Evolutionary conservation across 164 flowering plant genomes (phyloP).

Genomic region (Protea cynaroides): DNA sequence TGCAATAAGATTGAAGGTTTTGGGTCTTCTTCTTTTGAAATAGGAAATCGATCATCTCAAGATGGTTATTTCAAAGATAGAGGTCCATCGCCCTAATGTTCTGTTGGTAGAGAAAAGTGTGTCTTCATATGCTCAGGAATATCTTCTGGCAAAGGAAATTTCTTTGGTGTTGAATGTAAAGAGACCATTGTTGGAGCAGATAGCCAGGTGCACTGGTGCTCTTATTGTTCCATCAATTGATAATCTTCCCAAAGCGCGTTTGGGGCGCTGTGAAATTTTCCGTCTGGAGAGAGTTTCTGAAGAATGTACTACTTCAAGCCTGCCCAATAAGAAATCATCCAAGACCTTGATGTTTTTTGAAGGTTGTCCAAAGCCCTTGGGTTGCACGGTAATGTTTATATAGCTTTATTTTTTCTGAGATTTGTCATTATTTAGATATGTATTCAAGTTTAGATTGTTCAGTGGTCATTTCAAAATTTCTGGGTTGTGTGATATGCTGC

Average conservation of each 20-base stretch:
- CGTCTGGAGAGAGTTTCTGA: slow-evolving; percentile 65
- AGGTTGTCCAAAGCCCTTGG: slow-evolving; percentile 92
- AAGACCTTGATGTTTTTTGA: slow-evolving; percentile 94
- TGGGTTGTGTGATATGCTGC: too few species aligned
- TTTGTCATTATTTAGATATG: too few species aligned
- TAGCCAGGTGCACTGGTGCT: slow-evolving; percentile 93
- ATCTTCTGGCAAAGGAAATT: slow-evolving; percentile 81
- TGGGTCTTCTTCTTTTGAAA: slow-evolving; percentile 6
- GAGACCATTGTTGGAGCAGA: slow-evolving; percentile 73
- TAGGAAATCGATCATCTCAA: slow-evolving; percentile 96
- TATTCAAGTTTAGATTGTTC: too few species aligned
- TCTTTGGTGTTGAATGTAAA: slow-evolving; percentile 92
- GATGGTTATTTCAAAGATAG: slow-evolving; percentile 77
- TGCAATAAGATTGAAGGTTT: background rate
- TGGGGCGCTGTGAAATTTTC: slow-evolving; percentile 90
- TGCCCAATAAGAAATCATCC: slow-evolving; percentile 53
- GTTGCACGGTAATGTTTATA: slow-evolving; percentile 82
- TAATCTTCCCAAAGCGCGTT: slow-evolving; percentile 45
- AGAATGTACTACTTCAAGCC: slow-evolving; percentile 45
- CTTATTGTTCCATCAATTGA: slow-evolving; percentile 68
- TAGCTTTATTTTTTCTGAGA: background rate
- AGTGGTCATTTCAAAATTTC: too few species aligned
- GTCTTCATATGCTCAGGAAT: slow-evolving; percentile 88
- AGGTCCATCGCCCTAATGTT: slow-evolving; percentile 86
- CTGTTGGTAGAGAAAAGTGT: slow-evolving; percentile 94